These are phyloP conservation scores for Melanogaster broomeanus DNA, from an alignment of 768 basidiomycete genomes.

Conservation along the genomic window DNA sequence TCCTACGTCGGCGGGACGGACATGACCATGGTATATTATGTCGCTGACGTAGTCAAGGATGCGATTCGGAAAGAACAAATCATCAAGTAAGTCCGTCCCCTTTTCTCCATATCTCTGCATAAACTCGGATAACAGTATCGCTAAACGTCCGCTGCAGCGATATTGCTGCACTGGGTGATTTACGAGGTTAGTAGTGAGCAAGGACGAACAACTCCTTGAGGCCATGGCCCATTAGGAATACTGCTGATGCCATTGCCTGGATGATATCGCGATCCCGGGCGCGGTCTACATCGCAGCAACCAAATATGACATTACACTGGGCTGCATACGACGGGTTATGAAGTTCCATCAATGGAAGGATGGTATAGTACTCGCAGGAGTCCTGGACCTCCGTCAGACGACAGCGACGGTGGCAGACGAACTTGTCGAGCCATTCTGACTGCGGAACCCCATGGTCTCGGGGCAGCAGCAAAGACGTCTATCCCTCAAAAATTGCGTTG, in stretches of 20 bases:
- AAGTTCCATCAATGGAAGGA: conserved; percentile 32
- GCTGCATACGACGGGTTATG: conserved; percentile 30
- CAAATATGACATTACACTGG: conserved; percentile 20
- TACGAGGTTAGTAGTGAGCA: conserved; percentile 63
- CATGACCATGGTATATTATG: conserved; percentile 33
- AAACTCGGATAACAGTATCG: neutral
- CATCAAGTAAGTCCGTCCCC: conserved; percentile 68
- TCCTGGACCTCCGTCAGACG: conserved; percentile 33
- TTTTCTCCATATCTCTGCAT: neutral
- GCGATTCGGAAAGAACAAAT: conserved; percentile 76
- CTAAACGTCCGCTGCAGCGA: conserved; percentile 49
- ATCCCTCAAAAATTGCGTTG: conserved; percentile 32
- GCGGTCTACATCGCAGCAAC: neutral
- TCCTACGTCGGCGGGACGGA: conserved; percentile 34
- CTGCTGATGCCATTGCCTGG: conserved; percentile 27
- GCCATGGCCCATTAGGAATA: conserved; percentile 23
- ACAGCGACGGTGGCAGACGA: conserved; percentile 36
- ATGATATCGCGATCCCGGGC: conserved; percentile 19
- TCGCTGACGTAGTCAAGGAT: conserved; percentile 54
- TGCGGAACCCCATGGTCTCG: conserved; percentile 29
- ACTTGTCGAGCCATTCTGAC: conserved; percentile 28
- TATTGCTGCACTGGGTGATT: conserved; percentile 76
- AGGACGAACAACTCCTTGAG: conserved; percentile 29
- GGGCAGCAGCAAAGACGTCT: conserved; percentile 18
- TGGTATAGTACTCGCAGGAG: conserved; percentile 24